A percentile compares a stretch with the other conserved stretches of the same genome.
These are phyloP conservation scores for Botrytis fabae DNA, from an alignment of 2,329 filamentous ascomycete genomes.

Conservation along the genomic window DNA sequence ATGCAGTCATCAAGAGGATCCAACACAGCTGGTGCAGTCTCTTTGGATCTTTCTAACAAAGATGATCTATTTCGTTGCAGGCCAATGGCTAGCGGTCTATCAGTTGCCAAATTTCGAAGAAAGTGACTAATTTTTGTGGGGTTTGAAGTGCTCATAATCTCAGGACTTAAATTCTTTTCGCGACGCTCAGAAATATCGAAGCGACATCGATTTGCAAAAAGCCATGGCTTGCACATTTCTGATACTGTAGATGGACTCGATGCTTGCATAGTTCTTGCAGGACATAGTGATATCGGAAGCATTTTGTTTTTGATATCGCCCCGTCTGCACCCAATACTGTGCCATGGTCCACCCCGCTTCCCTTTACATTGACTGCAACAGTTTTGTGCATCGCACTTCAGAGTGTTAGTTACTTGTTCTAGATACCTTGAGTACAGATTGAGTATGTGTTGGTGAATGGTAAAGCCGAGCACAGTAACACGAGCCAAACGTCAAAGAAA, in stretches of 20 bases:
- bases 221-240: background rate
- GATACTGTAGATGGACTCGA: background rate
- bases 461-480: background rate
- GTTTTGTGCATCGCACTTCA: conserved; percentile 18
- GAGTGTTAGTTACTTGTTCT: background rate
- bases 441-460: background rate
- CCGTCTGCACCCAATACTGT: conserved; percentile 25
- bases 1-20: conserved; percentile 22
- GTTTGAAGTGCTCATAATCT: background rate
- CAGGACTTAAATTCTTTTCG: background rate
- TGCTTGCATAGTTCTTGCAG: background rate
- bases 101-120: background rate
- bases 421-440: background rate
- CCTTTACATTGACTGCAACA: conserved; percentile 24
- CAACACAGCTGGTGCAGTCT: conserved; percentile 9
- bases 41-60: background rate
- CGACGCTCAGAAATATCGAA: background rate
- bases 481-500: background rate
- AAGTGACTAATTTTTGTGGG: background rate
- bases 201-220: background rate
- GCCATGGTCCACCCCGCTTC: conserved; percentile 22
- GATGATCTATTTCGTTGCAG: background rate
- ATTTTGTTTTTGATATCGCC: conserved; percentile 25
- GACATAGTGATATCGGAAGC: conserved; percentile 22
- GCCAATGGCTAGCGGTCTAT: background rate